phyloP scores from a whole-genome alignment of 768 basidiomycete species.

The Tylopilus intermedius region DNA sequence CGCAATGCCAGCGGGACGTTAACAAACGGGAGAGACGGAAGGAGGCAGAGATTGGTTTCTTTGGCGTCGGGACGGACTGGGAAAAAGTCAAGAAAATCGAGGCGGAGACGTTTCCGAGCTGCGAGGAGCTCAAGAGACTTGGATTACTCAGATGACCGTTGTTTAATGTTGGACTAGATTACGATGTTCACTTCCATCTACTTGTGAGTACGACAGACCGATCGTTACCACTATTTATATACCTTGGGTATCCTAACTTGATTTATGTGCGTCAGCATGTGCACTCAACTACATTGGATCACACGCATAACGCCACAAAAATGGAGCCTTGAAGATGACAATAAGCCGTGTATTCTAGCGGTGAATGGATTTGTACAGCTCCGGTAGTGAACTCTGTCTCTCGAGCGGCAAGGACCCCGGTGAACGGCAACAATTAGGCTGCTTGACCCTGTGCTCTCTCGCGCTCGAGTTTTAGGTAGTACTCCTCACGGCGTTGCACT shows the following conservation, averaged over 20 bases:
- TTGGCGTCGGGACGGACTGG: slow-evolving; percentile 91
- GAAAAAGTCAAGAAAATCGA: slow-evolving; percentile 77
- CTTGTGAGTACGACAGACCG: not conserved
- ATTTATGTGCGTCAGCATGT: not conserved
- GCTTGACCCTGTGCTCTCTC: slow-evolving; percentile 31
- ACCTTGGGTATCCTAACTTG: slow-evolving; percentile 5
- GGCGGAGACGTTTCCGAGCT: slow-evolving; percentile 64
- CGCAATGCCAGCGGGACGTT: slow-evolving; percentile 64
- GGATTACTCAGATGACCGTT: slow-evolving; percentile 45
- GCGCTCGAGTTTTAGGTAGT: slow-evolving; percentile 80
- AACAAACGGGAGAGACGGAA: slow-evolving; percentile 66
- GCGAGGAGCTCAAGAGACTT: slow-evolving; percentile 68
- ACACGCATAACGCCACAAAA: slow-evolving; percentile 12
- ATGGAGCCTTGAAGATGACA: slow-evolving; percentile 7
- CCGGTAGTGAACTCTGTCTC: not conserved
- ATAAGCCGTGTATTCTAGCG: slow-evolving; percentile 11
- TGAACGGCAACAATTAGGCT: not conserved
- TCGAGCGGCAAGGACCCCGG: not conserved
- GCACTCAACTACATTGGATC: too few relatives aligned
- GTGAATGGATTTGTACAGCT: slow-evolving; percentile 10
- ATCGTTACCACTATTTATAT: slow-evolving; percentile 24
- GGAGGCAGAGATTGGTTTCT: slow-evolving; percentile 77
- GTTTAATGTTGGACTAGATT: slow-evolving; percentile 13
- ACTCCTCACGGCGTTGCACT: slow-evolving; percentile 84
- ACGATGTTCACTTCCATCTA: slow-evolving; percentile 4